Evolutionary conservation across 352 stramenopile species (phyloP).

Genomic region (Pythium plurisporium): DNA sequence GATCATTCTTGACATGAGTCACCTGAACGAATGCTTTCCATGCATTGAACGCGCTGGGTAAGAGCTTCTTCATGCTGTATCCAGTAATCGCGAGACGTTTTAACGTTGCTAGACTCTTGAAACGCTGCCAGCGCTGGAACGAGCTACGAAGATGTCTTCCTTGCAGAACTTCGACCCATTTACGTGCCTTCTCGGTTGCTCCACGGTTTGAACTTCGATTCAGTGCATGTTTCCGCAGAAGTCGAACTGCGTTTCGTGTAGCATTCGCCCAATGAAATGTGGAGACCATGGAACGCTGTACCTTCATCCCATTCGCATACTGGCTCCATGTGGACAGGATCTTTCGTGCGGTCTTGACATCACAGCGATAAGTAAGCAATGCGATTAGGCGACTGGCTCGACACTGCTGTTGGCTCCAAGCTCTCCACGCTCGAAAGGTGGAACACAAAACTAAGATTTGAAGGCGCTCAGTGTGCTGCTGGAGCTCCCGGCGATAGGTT

Average conservation of each 20-base stretch:
- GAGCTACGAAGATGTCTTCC: not conserved
- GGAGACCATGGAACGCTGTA: not conserved
- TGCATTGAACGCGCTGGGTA: not conserved
- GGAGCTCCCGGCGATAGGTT: conserved; percentile 32
- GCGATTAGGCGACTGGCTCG: conserved; percentile 25
- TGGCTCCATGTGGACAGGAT: conserved; percentile 1
- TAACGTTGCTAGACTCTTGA: not conserved
- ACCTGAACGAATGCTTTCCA: not conserved
- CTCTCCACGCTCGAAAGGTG: conserved; percentile 45
- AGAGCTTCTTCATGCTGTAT: conserved; percentile 9
- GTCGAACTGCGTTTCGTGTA: not conserved
- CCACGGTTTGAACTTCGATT: not conserved
- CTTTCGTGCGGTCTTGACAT: conserved; percentile 1
- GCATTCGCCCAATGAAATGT: not conserved
- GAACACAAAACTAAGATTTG: conserved; percentile 60
- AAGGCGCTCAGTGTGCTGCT: conserved; percentile 52
- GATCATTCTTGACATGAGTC: not conserved
- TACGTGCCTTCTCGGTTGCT: not conserved
- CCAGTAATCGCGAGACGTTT: not conserved
- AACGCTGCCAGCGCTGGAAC: conserved; percentile 7
- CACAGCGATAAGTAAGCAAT: conserved; percentile 21
- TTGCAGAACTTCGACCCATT: conserved; percentile 13
- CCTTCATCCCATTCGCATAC: not conserved
- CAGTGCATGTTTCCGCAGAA: not conserved
- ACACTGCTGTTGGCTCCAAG: conserved; percentile 28